Evolutionary conservation across 169 alveolate species (phyloP).

Genomic region (Cryptosporidium ubiquitum): DNA sequence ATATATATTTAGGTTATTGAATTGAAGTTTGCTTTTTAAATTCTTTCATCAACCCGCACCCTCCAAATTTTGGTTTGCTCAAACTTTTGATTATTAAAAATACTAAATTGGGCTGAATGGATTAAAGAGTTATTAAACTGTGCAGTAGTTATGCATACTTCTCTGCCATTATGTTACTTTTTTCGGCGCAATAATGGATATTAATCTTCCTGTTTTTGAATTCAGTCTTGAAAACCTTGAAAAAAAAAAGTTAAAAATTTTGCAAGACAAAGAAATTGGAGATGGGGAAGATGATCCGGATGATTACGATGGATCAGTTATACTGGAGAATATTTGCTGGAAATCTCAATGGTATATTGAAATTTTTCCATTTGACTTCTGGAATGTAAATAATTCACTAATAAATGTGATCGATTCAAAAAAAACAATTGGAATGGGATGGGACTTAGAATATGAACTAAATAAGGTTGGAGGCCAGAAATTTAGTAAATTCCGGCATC

Average conservation of each 20-base stretch:
- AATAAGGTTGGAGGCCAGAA: neutral
- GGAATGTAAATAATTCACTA: neutral
- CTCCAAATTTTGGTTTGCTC: neutral
- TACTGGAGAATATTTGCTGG: neutral
- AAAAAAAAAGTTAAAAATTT: neutral
- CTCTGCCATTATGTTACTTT: neutral
- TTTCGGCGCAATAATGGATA: neutral
- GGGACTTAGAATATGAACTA: neutral
- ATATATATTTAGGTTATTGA: neutral
- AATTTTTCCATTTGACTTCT: slow-evolving; percentile 19
- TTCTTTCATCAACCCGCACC: neutral
- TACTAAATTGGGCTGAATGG: neutral
- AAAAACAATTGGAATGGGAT: neutral
- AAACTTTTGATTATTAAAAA: no score
- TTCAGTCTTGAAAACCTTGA: neutral
- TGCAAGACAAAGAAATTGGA: neutral
- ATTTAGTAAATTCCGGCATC: neutral
- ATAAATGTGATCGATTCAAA: neutral
- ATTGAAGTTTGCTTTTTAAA: no score
- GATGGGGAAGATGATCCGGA: slow-evolving; percentile 1
- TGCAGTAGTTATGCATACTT: neutral
- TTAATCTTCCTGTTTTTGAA: neutral
- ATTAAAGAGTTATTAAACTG: no score
- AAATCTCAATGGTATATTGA: slow-evolving; percentile 8
- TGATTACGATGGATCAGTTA: neutral